A percentile compares a stretch with the other conserved stretches of the same genome.
These are phyloP conservation scores for Starmera stellimalicola DNA, from an alignment of 1,139 yeast species.

Conservation along the genomic window DNA sequence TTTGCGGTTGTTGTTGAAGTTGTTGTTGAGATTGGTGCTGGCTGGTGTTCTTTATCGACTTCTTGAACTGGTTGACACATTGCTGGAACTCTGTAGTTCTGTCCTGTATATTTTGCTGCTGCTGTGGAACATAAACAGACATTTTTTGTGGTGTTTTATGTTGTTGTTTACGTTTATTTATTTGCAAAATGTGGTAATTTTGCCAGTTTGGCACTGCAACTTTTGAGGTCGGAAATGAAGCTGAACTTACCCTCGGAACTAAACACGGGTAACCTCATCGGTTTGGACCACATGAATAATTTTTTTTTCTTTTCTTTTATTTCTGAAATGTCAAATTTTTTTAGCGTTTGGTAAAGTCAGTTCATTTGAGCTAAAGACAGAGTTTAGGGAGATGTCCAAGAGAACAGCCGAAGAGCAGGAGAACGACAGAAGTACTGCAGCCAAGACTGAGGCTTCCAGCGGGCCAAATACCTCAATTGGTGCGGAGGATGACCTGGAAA, in stretches of 20 bases:
- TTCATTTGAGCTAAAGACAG: no score
- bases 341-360: no score
- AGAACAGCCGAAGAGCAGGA: slow-evolving; percentile 40
- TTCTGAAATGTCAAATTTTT: not conserved
- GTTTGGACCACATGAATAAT: no score
- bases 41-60: slow-evolving; percentile 27
- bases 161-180: no score
- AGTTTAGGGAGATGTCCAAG: slow-evolving; percentile 51
- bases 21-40: slow-evolving; percentile 19
- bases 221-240: no score
- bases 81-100: slow-evolving; percentile 82
- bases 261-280: not conserved
- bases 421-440: slow-evolving; percentile 27
- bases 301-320: not conserved
- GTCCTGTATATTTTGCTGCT: slow-evolving; percentile 43
- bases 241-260: no score
- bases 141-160: no score
- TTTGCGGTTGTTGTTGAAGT: slow-evolving; percentile 12
- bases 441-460: slow-evolving; percentile 23
- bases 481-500: slow-evolving; percentile 40
- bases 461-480: slow-evolving; percentile 25
- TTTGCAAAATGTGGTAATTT: no score
- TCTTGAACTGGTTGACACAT: slow-evolving; percentile 65
- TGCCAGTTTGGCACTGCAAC: no score
- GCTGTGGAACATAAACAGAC: not conserved